These are phyloP conservation scores for Fusarium penzigii DNA, from an alignment of 2,329 filamentous ascomycete species.

Conservation along the genomic window DNA sequence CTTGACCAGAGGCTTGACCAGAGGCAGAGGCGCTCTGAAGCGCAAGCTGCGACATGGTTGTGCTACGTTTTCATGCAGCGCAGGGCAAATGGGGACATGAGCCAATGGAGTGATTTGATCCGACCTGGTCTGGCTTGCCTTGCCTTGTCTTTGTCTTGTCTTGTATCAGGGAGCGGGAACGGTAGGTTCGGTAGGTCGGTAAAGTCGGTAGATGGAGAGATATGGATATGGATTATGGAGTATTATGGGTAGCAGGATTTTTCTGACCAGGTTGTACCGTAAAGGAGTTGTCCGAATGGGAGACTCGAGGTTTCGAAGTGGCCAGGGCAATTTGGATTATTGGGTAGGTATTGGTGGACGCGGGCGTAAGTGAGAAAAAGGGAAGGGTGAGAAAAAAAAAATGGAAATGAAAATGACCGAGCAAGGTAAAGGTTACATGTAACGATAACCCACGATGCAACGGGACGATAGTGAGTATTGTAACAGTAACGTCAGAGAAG, in stretches of 20 bases:
- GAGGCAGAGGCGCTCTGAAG: conserved; percentile 39
- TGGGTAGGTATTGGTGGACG: neutral
- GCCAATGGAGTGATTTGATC: conserved; percentile 22
- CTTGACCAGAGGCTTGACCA: conserved; percentile 30
- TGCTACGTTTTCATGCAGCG: conserved; percentile 37
- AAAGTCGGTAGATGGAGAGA: neutral
- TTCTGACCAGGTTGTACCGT: neutral
- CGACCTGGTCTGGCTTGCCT: too few species aligned
- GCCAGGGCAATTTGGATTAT: too few species aligned
- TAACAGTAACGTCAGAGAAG: neutral
- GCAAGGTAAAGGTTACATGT: neutral
- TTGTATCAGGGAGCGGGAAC: neutral
- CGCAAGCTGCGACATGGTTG: conserved; percentile 55
- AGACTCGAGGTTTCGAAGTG: neutral
- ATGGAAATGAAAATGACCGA: neutral
- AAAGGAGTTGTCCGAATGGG: neutral
- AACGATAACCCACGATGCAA: neutral
- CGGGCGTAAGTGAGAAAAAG: too few species aligned
- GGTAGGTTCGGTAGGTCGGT: neutral
- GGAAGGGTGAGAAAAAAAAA: too few species aligned
- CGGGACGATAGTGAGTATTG: neutral
- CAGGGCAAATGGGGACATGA: conserved; percentile 23
- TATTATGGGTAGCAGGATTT: too few species aligned
- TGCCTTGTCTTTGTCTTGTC: too few species aligned
- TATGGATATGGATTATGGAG: too few species aligned